A percentile compares a stretch with the other conserved stretches of the same genome.
Conservation (phyloP, 257 asterid genomes). For the Paulownia fortunei region DNA sequence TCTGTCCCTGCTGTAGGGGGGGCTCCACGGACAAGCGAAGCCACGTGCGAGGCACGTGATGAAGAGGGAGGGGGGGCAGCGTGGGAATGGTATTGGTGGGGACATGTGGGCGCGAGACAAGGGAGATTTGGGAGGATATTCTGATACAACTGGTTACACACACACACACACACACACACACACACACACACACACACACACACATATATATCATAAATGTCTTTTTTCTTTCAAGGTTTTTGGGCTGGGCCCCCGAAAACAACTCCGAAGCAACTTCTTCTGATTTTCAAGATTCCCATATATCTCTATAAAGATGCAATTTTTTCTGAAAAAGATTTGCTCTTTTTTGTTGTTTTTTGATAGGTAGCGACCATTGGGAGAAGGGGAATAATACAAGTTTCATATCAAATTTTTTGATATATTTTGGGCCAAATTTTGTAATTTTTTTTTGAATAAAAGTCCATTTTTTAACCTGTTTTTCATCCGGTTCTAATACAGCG, state of each 20-base stretch:
- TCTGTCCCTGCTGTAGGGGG: slow-evolving; percentile 14
- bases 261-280: slow-evolving; percentile 27
- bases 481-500: too few species aligned
- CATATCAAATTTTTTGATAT: neutral
- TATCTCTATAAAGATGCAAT: slow-evolving; percentile 13
- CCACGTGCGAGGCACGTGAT: slow-evolving; percentile 40
- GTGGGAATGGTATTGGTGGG: neutral
- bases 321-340: neutral
- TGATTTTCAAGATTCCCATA: slow-evolving; percentile 26
- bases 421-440: too few species aligned
- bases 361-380: neutral
- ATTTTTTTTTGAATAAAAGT: too few species aligned
- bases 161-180: neutral
- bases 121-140: slow-evolving; percentile 27
- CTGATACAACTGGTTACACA: neutral
- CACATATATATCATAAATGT: neutral
- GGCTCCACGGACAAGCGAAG: neutral
- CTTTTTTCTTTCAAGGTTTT: slow-evolving; percentile 1
- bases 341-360: neutral
- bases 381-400: neutral
- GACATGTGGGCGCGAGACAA: neutral
- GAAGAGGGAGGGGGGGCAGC: neutral
- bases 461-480: too few species aligned
- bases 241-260: slow-evolving; percentile 28
- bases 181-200: neutral